These are phyloP conservation scores for Penicillium psychrofluorescens DNA, from an alignment of 495 filamentous ascomycete species.

Conservation along the genomic window DNA sequence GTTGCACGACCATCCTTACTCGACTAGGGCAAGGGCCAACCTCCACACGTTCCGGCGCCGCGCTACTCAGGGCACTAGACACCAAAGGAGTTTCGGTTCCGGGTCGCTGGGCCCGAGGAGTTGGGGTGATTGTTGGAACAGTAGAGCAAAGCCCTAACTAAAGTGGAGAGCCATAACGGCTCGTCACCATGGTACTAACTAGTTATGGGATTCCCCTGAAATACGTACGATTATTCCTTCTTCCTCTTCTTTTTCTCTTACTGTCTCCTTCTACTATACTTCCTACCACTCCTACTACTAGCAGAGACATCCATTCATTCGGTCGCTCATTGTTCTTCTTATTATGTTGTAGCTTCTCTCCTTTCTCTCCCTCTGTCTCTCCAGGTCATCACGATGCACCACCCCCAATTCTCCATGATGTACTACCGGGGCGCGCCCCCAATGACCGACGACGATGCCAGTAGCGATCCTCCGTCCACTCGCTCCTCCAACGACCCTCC, in stretches of 20 bases:
- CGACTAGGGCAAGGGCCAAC: too few species aligned
- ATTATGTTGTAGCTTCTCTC: neutral
- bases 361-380: neutral
- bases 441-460: slow-evolving; percentile 12
- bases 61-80: neutral
- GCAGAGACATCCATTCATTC: neutral
- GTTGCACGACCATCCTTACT: neutral
- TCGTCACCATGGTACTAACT: too few species aligned
- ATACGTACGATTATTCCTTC: too few species aligned
- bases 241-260: too few species aligned
- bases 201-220: too few species aligned
- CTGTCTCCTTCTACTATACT: too few species aligned
- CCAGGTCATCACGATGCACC: slow-evolving; percentile 2
- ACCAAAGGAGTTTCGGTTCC: slow-evolving; percentile 12
- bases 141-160: too few species aligned
- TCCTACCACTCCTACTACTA: too few species aligned
- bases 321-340: slow-evolving; percentile 1
- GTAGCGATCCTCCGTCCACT: slow-evolving; percentile 26
- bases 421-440: neutral
- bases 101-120: slow-evolving; percentile 1
- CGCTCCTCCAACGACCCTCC: slow-evolving; percentile 30
- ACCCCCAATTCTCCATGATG: neutral
- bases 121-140: neutral
- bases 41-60: too few species aligned
- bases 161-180: too few species aligned